Evolutionary conservation across 2,329 filamentous ascomycete genomes (phyloP).

Genomic region (Pseudopyricularia javanii): DNA sequence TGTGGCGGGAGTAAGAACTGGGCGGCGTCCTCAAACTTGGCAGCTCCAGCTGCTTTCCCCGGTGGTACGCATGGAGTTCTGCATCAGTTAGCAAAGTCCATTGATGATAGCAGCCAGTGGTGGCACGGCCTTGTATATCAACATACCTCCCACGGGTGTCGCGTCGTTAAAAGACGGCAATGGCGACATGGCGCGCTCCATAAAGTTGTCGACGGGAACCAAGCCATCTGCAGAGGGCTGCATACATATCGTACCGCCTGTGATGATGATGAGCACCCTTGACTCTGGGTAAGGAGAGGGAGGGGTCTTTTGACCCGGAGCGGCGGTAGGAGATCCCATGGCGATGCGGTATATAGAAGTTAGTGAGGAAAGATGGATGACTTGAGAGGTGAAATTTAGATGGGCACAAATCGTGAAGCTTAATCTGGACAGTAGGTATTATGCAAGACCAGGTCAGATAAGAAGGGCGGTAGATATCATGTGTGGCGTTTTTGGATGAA

Average conservation of each 20-base stretch:
- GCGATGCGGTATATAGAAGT: background rate
- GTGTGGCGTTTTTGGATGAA: too few species aligned
- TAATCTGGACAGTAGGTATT: too few species aligned
- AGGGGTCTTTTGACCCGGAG: background rate
- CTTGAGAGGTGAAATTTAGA: too few species aligned
- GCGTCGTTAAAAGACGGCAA: slow-evolving; percentile 78
- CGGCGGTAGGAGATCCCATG: slow-evolving; percentile 1
- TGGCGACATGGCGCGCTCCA: slow-evolving; percentile 70
- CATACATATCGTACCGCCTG: slow-evolving; percentile 88
- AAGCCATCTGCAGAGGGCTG: slow-evolving; percentile 67
- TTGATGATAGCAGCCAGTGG: background rate
- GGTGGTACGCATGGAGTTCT: slow-evolving; percentile 36
- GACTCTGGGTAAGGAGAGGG: slow-evolving; percentile 48
- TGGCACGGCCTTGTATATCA: background rate
- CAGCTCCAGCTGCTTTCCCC: slow-evolving; percentile 37
- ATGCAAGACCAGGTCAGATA: too few species aligned
- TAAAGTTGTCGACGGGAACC: slow-evolving; percentile 67
- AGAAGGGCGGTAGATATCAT: too few species aligned
- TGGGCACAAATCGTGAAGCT: too few species aligned
- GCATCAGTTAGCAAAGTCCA: slow-evolving; percentile 16
- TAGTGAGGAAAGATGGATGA: background rate
- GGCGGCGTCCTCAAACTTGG: slow-evolving; percentile 67
- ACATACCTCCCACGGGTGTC: slow-evolving; percentile 17
- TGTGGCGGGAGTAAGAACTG: slow-evolving; percentile 67
- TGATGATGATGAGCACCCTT: slow-evolving; percentile 80